These are phyloP conservation scores for Saraca asoca DNA, from an alignment of 331 rosid genomes.

Conservation along the genomic window DNA sequence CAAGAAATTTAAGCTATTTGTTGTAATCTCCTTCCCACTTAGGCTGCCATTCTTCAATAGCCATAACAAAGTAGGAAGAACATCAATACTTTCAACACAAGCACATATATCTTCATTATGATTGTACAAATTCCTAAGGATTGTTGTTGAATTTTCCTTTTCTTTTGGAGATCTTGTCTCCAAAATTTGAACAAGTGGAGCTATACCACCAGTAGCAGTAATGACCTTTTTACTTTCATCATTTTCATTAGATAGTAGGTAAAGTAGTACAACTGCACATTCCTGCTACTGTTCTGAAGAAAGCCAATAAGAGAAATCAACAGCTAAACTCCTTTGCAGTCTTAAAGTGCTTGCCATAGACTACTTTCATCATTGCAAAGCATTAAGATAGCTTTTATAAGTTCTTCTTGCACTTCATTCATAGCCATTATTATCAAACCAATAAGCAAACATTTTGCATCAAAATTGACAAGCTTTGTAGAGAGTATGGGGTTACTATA, in stretches of 20 bases:
- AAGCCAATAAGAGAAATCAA: conserved; percentile 95
- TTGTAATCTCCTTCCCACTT: conserved; percentile 97
- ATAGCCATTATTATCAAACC: conserved; percentile 96
- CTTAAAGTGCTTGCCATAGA: conserved; percentile 92
- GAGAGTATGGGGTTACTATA: conserved; percentile 82
- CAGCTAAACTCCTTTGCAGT: conserved; percentile 93
- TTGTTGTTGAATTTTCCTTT: conserved; percentile 94
- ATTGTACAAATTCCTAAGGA: conserved; percentile 91
- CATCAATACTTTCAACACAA: conserved; percentile 98
- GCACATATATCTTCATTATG: conserved; percentile 99
- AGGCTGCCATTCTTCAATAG: conserved; percentile 94
- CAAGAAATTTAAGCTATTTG: conserved; percentile 89
- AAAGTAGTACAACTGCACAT: conserved; percentile 93
- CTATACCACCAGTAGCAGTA: conserved; percentile 99
- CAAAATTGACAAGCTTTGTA: conserved; percentile 73
- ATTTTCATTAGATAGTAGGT: conserved; percentile 80
- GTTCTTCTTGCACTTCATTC: conserved; percentile 95
- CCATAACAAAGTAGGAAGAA: conserved; percentile 96
- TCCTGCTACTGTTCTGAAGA: conserved; percentile 99
- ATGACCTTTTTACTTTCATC: conserved; percentile 97
- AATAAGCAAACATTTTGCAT: conserved; percentile 91
- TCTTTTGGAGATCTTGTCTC: conserved; percentile 95
- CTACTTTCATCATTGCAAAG: conserved; percentile 82
- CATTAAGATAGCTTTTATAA: conserved; percentile 69
- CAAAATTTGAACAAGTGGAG: conserved; percentile 97